Conservation (phyloP, 495 filamentous ascomycete genomes). For the Aspergillus homomorphus region DNA sequence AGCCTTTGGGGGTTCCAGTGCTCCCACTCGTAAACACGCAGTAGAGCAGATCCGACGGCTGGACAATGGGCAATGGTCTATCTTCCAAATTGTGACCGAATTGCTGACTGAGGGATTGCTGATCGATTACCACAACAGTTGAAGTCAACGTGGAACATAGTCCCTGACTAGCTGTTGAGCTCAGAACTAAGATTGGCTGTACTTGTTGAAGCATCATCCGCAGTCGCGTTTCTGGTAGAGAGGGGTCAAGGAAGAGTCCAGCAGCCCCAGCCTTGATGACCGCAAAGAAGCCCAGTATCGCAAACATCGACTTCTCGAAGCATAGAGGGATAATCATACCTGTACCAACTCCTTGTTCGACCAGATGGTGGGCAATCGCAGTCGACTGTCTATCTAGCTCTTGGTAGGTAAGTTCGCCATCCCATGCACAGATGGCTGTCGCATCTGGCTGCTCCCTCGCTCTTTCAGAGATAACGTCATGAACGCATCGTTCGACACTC, state of each 20-base stretch:
- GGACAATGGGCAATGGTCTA: too few relatives aligned
- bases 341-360: conserved; percentile 28
- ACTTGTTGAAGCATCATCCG: neutral
- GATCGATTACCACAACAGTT: neutral
- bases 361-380: conserved; percentile 30
- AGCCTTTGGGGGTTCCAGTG: conserved; percentile 42
- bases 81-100: too few relatives aligned
- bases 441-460: conserved; percentile 14
- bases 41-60: neutral
- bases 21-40: conserved; percentile 41
- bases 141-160: conserved; percentile 39
- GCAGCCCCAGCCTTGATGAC: conserved; percentile 45
- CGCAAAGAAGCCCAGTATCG: conserved; percentile 35
- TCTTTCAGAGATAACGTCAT: conserved; percentile 27
- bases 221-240: conserved; percentile 28
- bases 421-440: conserved; percentile 22
- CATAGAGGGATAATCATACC: conserved; percentile 42
- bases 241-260: conserved; percentile 47
- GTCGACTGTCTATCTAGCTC: conserved; percentile 28
- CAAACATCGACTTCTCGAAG: conserved; percentile 43
- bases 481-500: conserved; percentile 28
- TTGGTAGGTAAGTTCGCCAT: conserved; percentile 25
- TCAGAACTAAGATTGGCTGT: neutral
- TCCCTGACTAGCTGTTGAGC: conserved; percentile 36
- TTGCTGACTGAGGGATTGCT: neutral